A percentile compares a stretch with the other conserved stretches of the same genome.
phyloP scores from a whole-genome alignment of 169 alveolate species.

The Cryptosporidium xiaoi region DNA sequence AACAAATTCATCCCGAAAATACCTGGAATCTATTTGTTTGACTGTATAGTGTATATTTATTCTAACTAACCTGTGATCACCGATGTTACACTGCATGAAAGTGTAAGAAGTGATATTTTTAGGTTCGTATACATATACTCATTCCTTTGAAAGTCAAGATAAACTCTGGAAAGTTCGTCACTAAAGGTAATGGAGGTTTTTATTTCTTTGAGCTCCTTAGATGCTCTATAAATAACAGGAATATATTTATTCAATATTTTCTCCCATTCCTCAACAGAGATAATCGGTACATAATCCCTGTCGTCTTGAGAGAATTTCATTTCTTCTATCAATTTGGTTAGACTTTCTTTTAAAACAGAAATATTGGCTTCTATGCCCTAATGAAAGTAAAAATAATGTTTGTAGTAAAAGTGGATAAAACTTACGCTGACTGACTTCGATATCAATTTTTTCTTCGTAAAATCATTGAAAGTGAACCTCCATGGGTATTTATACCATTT shows the following conservation, averaged over 20 bases:
- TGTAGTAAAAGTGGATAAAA: background rate
- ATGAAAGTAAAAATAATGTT: background rate
- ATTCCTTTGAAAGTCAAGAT: conserved; percentile 63
- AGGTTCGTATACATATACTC: conserved; percentile 66
- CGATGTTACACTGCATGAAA: conserved; percentile 60
- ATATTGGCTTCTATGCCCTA: conserved; percentile 32
- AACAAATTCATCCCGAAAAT: conserved; percentile 67
- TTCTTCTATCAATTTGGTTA: conserved; percentile 30
- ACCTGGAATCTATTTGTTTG: background rate
- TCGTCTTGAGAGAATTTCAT: background rate
- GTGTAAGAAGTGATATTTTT: conserved; percentile 43
- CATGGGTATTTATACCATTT: conserved; percentile 70
- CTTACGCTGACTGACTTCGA: conserved; percentile 50
- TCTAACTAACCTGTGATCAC: conserved; percentile 57
- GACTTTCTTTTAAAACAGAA: conserved; percentile 20
- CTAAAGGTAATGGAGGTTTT: conserved; percentile 49
- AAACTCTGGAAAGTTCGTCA: conserved; percentile 42
- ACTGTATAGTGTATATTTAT: background rate
- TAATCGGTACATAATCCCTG: conserved; percentile 2
- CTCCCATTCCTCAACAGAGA: conserved; percentile 52
- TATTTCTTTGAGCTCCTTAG: conserved; percentile 33
- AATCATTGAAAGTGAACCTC: conserved; percentile 60
- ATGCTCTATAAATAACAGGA: conserved; percentile 11
- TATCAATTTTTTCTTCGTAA: conserved; percentile 46
- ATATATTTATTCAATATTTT: conserved; percentile 43